Evolutionary conservation across 2,329 filamentous ascomycete species (phyloP), one percentile per base, ranked within the genome.

Genomic region (Hymenoscyphus fraxineus): DNA sequence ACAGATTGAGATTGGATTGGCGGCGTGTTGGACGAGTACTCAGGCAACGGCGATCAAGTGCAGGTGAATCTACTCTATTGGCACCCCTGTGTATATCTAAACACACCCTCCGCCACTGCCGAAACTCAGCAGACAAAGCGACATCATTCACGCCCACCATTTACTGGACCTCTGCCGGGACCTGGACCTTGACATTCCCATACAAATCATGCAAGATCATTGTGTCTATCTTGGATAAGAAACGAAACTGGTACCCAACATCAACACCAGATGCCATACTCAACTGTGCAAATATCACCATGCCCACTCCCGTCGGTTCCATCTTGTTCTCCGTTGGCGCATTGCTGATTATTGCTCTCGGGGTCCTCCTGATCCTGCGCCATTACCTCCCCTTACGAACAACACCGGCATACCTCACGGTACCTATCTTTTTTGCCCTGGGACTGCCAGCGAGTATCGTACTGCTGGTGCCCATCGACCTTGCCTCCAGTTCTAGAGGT

Each of bases 371-470:
- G 27, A 88, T 98, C 67, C 82, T 97, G 65, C 90, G 95, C 73
- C 88, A 92, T 80, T 99, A 93, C 78, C 85, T 99, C 10, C 94
- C 94, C 2, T 83, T 99, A 40, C 92, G 95, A 70, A 88, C 89
- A 6, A 98, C 95, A 0, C 94, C 95, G 0, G 91, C 89, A 65
- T 97, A 96, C 78, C 88, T 98, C 60, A 84, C 93, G 60, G 84
- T 97, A 1, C 94, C 95, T 41, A 92, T 99, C 67, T 99, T 99
- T 80, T 90, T 99, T 70, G 92, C 94, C n/a, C 84, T 99, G 71
- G 93, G 92, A 74, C 86, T 99, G 6, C 96, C 95, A 12, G 92
- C 92, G 58, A 93, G 91, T 76, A 94, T 96, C 73, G 87, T 98
- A 31, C 82, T 99, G 31, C 85, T 99, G 27, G 93, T 99, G 6